phyloP scores from a whole-genome alignment of 805 yeast genomes.

The Cyberlindnera xishuangbannaensis region DNA sequence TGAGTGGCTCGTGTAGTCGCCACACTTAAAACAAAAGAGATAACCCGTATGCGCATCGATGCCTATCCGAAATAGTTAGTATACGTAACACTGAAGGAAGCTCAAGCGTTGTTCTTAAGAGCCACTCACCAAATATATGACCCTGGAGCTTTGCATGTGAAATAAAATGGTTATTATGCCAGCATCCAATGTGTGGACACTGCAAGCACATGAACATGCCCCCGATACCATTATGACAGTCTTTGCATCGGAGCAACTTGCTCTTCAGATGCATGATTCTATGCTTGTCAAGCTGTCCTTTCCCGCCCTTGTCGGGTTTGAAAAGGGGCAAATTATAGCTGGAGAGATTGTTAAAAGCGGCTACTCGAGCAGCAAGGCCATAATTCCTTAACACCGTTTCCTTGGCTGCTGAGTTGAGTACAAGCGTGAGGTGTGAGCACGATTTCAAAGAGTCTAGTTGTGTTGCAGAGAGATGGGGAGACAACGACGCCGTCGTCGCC shows the following conservation, averaged over 20 bases:
- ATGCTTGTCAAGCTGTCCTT: slow-evolving; percentile 27
- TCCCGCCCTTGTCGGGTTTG: slow-evolving; percentile 11
- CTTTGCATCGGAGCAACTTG: slow-evolving; percentile 44
- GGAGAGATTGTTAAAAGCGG: slow-evolving; percentile 11
- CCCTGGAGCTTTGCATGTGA: slow-evolving; percentile 41
- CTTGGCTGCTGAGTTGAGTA: slow-evolving; percentile 21
- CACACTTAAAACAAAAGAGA: slow-evolving; percentile 75
- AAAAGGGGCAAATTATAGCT: slow-evolving; percentile 7
- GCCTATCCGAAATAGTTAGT: slow-evolving; percentile 11
- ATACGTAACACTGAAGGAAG: slow-evolving; percentile 2
- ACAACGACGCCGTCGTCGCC: background rate
- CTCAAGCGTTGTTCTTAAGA: no score
- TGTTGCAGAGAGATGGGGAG: slow-evolving; percentile 1
- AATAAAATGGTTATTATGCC: slow-evolving; percentile 41
- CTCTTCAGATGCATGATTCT: slow-evolving; percentile 37
- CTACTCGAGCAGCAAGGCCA: slow-evolving; percentile 21
- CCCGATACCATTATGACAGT: slow-evolving; percentile 36
- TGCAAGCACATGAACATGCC: slow-evolving; percentile 61
- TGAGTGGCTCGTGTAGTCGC: slow-evolving; percentile 61
- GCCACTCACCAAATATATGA: slow-evolving; percentile 49
- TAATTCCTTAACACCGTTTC: slow-evolving; percentile 25
- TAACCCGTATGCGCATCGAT: slow-evolving; percentile 65
- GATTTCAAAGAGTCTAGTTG: slow-evolving; percentile 12
- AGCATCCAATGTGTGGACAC: slow-evolving; percentile 74
- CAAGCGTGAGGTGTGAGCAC: slow-evolving; percentile 25